Percentiles rank a stretch among this genome's conserved stretches.
These are phyloP conservation scores for Hemileccinum impolitum DNA, from an alignment of 768 basidiomycete genomes.

Conservation along the genomic window DNA sequence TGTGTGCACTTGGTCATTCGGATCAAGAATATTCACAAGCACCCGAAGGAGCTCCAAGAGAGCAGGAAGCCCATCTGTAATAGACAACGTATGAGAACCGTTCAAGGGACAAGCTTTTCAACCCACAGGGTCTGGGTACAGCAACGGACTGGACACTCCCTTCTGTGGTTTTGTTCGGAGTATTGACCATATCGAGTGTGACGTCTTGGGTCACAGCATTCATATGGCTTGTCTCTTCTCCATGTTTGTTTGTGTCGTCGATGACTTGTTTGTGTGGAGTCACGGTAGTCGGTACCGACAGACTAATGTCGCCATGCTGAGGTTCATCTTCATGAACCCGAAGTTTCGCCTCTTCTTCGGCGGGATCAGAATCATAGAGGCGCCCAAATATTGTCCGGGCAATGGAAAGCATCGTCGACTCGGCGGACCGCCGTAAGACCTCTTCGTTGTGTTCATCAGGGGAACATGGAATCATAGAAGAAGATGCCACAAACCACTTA, in stretches of 20 bases:
- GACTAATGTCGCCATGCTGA: conserved; percentile 53
- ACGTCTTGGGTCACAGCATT: not conserved
- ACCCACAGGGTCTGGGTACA: conserved; percentile 24
- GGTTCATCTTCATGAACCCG: conserved; percentile 46
- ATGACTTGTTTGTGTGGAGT: conserved; percentile 18
- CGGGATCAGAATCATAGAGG: conserved; percentile 64
- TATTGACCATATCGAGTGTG: not conserved
- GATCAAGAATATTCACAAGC: conserved; percentile 92
- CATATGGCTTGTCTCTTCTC: conserved; percentile 7
- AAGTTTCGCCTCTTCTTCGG: conserved; percentile 65
- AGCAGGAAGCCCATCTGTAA: conserved; percentile 82
- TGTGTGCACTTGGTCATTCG: conserved; percentile 91
- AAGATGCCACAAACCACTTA: conserved; percentile 68
- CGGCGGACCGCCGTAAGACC: conserved; percentile 81
- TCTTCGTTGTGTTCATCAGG: conserved; percentile 45
- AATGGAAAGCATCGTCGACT: conserved; percentile 84
- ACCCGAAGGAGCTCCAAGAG: conserved; percentile 91
- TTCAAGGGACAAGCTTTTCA: not conserved
- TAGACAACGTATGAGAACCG: not conserved
- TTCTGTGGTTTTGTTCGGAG: conserved; percentile 11
- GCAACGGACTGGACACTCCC: conserved; percentile 33
- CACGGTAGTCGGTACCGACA: conserved; percentile 50
- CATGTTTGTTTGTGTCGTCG: conserved; percentile 10
- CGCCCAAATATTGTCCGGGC: conserved; percentile 79
- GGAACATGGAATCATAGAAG: conserved; percentile 1